phyloP scores from a whole-genome alignment of 2,329 filamentous ascomycete species.

The Tolypocladium cylindrosporum region DNA sequence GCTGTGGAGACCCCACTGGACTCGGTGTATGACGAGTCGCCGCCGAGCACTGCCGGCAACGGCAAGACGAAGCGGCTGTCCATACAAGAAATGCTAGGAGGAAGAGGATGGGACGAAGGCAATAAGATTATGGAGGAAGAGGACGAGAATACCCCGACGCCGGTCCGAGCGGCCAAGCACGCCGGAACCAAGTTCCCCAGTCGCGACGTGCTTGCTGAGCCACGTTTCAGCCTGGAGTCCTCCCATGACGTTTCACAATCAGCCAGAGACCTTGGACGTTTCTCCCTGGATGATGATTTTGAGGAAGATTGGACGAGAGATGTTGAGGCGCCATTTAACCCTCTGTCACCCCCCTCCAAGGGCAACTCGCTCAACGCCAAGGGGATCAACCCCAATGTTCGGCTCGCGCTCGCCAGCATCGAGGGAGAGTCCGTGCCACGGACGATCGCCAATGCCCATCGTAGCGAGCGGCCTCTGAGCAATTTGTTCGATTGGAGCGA shows the following conservation, averaged over 20 bases:
- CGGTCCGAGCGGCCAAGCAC: conserved; percentile 29
- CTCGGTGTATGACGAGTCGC: conserved; percentile 74
- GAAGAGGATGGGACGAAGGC: conserved; percentile 42
- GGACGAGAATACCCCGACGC: conserved; percentile 46
- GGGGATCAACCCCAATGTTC: conserved; percentile 41
- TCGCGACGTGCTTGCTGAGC: conserved; percentile 6
- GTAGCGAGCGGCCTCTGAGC: conserved; percentile 45
- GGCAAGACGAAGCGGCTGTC: conserved; percentile 44
- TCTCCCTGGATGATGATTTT: conserved; percentile 52
- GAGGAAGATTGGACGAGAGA: conserved; percentile 53
- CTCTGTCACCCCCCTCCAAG: conserved; percentile 46
- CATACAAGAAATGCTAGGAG: conserved; percentile 49
- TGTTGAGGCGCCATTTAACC: conserved; percentile 42
- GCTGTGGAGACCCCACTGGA: conserved; percentile 63
- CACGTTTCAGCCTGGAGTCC: conserved; percentile 19
- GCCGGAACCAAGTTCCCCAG: conserved; percentile 9
- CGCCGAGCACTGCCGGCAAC: conserved; percentile 46
- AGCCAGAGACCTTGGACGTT: conserved; percentile 33
- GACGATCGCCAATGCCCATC: conserved; percentile 7
- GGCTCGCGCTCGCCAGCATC: conserved; percentile 42
- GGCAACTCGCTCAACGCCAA: conserved; percentile 41
- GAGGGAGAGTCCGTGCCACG: conserved; percentile 32
- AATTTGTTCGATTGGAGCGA: conserved; percentile 76
- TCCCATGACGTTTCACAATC: conserved; percentile 21
- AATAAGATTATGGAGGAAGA: conserved; percentile 54